Conservation (phyloP, 2,329 filamentous ascomycete species). For the Chalaropsis thielavioides region DNA sequence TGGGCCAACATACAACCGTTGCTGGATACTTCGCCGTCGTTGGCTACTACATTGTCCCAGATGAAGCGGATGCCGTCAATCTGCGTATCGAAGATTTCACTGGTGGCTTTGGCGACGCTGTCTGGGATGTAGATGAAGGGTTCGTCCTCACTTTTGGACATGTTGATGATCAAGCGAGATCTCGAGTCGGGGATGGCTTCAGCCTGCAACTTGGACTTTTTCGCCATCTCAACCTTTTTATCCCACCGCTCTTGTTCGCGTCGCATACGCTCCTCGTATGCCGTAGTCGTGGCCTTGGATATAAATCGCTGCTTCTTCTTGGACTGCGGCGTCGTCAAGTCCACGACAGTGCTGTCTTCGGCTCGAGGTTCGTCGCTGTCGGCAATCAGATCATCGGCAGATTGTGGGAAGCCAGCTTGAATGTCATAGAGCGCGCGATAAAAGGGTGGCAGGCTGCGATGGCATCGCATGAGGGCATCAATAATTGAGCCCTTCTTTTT, state of each 20-base stretch:
- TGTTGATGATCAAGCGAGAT: conserved; percentile 49
- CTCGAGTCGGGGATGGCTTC: conserved; percentile 31
- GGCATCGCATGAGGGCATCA: background rate
- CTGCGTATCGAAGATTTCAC: conserved; percentile 63
- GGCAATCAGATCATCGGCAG: conserved; percentile 11
- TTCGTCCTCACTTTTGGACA: conserved; percentile 45
- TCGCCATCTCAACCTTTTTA: conserved; percentile 32
- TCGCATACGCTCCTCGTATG: conserved; percentile 42
- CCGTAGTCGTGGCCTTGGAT: conserved; percentile 35
- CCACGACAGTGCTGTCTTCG: background rate
- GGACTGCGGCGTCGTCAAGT: conserved; percentile 14
- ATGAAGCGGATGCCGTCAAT: conserved; percentile 70
- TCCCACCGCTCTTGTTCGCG: conserved; percentile 39
- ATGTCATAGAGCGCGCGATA: conserved; percentile 10
- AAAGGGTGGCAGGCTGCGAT: background rate
- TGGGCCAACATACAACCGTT: conserved; percentile 76
- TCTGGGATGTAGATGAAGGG: conserved; percentile 49
- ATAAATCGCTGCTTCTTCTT: conserved; percentile 25
- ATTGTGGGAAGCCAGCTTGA: conserved; percentile 5
- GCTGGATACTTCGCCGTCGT: conserved; percentile 28
- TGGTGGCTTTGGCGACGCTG: conserved; percentile 36
- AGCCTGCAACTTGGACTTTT: conserved; percentile 24
- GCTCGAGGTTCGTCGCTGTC: background rate
- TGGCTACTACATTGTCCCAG: conserved; percentile 67
- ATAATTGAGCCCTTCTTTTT: conserved; percentile 4